Percentiles rank a stretch among this genome's conserved stretches.
phyloP scores from a whole-genome alignment of 2,329 filamentous ascomycete species.

The Cryoendolithus antarcticus region DNA sequence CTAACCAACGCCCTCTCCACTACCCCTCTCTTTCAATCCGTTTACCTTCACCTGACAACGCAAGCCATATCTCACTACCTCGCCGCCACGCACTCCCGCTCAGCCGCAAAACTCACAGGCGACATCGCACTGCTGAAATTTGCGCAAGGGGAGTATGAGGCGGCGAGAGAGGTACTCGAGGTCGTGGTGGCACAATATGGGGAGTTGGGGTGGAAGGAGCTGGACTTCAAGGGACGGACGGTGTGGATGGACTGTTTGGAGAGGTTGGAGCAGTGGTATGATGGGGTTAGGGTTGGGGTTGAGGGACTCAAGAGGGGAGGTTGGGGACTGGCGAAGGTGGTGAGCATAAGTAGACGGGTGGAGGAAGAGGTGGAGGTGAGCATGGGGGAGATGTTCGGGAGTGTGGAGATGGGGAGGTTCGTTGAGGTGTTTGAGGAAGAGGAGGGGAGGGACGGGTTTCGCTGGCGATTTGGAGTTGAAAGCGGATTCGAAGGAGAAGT shows the following conservation, averaged over 20 bases:
- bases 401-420: conserved; percentile 53
- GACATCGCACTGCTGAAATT: conserved; percentile 78
- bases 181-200: conserved; percentile 69
- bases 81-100: conserved; percentile 64
- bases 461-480: conserved; percentile 52
- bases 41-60: conserved; percentile 4
- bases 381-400: conserved; percentile 61
- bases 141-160: conserved; percentile 53
- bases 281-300: conserved; percentile 65
- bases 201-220: conserved; percentile 60
- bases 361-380: conserved; percentile 43
- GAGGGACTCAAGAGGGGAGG: conserved; percentile 46
- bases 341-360: conserved; percentile 8
- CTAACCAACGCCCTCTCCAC: conserved; percentile 1
- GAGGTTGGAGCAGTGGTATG: conserved; percentile 60
- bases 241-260: conserved; percentile 78
- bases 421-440: conserved; percentile 46
- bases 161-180: conserved; percentile 62
- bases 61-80: conserved; percentile 72
- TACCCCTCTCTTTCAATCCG: background rate
- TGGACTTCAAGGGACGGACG: conserved; percentile 73
- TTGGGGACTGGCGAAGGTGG: conserved; percentile 38
- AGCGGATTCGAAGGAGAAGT: conserved; percentile 64
- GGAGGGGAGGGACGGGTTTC: conserved; percentile 55
- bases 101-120: conserved; percentile 63